Evolutionary conservation across 306 rosid species (phyloP), one percentile per base, ranked within the genome.

Genomic region (Medicago ruthenica): DNA sequence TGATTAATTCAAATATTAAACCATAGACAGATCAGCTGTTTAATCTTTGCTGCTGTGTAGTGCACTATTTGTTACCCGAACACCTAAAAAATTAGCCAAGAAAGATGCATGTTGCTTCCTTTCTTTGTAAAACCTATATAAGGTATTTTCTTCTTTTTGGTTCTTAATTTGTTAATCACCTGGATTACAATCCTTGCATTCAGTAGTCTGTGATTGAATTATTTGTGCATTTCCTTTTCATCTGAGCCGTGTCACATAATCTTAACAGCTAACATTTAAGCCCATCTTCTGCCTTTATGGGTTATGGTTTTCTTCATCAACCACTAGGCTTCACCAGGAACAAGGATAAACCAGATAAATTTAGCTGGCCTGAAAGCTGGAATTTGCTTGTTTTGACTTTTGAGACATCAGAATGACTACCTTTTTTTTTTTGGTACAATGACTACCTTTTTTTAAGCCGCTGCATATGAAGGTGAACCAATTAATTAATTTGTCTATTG

Each of bases 171-270:
- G 12, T 73, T 67, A 44, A 15, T 73, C 53, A 16, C 68, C 18
- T 3, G 1, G 42, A 75, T 13, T 68, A 15, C 53, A 75, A 75
- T 54, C 57, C 75, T 57, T 39, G n/a, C 41, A 12, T 64, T 40
- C 41, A 12, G 34, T 66, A 78, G 61, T 57, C 50, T 34, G 77
- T 42, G 71, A 66, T 77, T 51, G 77, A 54, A 69, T 76, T 27
- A 41, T 67, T 73, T 74, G 57, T 24, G 67, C 42, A 67, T 79
- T 66, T 83, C 78, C 51, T 74, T 51, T 77, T 85, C 88, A 80
- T 75, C 21, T 63, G 76, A 82, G 87, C 72, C 82, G 86, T 70
- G 60, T 75, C 59, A 59, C 74, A 67, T 79, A 75, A 54, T 9
- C 37, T 34, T 44, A 78, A 21, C 64, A 22, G 37, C 11, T 58